Evolutionary conservation across 768 basidiomycete genomes (phyloP), one percentile per base, ranked within the genome.

Genomic region (Boletus rubropictus): DNA sequence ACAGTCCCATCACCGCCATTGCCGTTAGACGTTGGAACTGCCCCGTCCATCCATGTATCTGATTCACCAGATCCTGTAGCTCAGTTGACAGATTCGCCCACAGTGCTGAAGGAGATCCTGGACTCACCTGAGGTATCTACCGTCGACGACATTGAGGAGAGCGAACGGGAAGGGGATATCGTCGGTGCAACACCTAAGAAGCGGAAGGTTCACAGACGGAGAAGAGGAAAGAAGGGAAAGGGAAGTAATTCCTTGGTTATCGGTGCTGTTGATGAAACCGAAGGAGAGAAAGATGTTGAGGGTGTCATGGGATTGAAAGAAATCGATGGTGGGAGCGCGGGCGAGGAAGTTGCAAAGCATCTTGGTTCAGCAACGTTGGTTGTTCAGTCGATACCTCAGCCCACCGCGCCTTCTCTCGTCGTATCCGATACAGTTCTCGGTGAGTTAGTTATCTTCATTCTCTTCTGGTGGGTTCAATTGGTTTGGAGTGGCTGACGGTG

Each of bases 401-500:
- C 49, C 14, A 10, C 54, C 9, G 55, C 63, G 14, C 70, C 82
- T 6, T 84, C 84, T 0, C 68, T 91, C 35, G 57, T 80, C 18
- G 82, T 92, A 14, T 87, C 88, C 6, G 86, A 90, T 39, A 76
- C 72, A 1, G 70, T 90, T 35, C 75, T 92, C 27, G 89, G 89
- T 88, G 58, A 54, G 79, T 56, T 38, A 51, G n/a, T 22, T 42
- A 38, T 5, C 7, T 17, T 18, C n/a, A 35, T 24, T 27, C 34
- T 27, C 46, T 24, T 11, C 5, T 38, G 8, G 18, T 3, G 9
- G 10, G 22, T 20, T 41, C 29, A 6, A 12, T 18, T 9, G 7
- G 3, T 43, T 42, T 42, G 20, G 31, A 17, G 22, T 21, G 27
- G 25, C 48, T 39, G 40, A 47, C 60, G 29, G 50, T 21, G 7